Percentiles rank a stretch among this genome's conserved stretches.
Evolutionary conservation across 169 alveolate genomes (phyloP).

Genomic region (Plasmodium vivax): DNA sequence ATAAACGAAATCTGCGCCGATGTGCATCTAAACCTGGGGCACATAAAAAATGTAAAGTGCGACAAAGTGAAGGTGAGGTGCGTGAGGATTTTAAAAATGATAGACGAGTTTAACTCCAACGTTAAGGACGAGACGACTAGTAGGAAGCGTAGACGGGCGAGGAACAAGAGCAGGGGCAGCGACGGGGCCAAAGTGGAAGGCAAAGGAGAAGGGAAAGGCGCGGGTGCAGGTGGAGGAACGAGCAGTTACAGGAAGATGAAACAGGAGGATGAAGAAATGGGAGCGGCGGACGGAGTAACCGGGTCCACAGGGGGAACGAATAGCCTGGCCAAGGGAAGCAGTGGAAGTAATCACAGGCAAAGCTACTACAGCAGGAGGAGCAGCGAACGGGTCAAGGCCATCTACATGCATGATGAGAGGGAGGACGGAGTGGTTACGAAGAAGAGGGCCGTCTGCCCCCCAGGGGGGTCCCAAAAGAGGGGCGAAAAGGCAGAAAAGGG

Average conservation of each 20-base stretch:
- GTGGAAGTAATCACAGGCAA: background rate
- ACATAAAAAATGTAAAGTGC: constrained; percentile 81
- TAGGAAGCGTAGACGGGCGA: constrained; percentile 13
- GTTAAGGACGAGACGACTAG: constrained; percentile 20
- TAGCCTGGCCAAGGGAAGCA: background rate
- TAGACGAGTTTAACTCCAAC: constrained; percentile 66
- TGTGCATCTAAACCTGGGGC: constrained; percentile 81
- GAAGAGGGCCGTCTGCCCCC: background rate
- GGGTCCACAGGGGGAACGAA: background rate
- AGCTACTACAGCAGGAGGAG: constrained; percentile 17
- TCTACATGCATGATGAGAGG: constrained; percentile 15
- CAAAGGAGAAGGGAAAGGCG: background rate
- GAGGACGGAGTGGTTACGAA: background rate
- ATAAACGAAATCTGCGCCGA: constrained; percentile 90
- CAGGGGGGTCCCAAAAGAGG: background rate
- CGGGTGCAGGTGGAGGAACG: background rate
- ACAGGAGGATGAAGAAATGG: background rate
- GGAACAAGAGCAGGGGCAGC: background rate
- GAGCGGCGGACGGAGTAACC: background rate
- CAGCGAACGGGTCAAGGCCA: constrained; percentile 13
- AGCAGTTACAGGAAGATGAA: background rate
- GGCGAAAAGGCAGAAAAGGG: background rate
- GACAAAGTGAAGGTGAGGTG: constrained; percentile 86
- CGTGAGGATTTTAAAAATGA: constrained; percentile 81
- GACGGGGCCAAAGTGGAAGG: background rate